Conservation (phyloP, 306 rosid species). For the Oxytropis ochrocephala region DNA sequence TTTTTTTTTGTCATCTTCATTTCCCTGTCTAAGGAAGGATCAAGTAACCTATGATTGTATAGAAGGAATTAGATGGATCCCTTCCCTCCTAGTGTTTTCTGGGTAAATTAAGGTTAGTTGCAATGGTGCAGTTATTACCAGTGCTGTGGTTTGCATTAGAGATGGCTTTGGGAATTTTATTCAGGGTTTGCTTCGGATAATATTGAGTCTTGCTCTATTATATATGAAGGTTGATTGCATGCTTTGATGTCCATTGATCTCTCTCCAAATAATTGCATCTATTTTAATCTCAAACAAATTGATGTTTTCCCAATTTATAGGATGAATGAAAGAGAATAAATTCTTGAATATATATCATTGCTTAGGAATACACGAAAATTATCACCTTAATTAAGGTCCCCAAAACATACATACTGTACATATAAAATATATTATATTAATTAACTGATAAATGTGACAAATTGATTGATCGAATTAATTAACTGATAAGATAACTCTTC, state of each 20-base stretch:
- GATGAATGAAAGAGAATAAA: constrained; percentile 14
- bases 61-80: too few species aligned
- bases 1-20: background rate
- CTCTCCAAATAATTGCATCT: constrained; percentile 22
- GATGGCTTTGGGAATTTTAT: too few species aligned
- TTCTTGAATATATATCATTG: background rate
- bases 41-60: too few species aligned
- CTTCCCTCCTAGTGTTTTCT: too few species aligned
- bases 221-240: too few species aligned
- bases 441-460: background rate
- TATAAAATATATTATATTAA: constrained; percentile 17
- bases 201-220: too few species aligned
- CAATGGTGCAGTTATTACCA: too few species aligned
- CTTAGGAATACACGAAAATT: background rate
- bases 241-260: background rate
- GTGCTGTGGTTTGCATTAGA: too few species aligned
- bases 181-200: too few species aligned
- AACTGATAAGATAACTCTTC: constrained; percentile 1
- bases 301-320: background rate
- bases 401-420: constrained; percentile 12
- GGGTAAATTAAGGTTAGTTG: too few species aligned
- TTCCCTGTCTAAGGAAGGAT: background rate
- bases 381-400: constrained; percentile 20
- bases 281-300: background rate
- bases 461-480: constrained; percentile 37